phyloP scores from a whole-genome alignment of 305 asterid species.

The Lippia alba region DNA sequence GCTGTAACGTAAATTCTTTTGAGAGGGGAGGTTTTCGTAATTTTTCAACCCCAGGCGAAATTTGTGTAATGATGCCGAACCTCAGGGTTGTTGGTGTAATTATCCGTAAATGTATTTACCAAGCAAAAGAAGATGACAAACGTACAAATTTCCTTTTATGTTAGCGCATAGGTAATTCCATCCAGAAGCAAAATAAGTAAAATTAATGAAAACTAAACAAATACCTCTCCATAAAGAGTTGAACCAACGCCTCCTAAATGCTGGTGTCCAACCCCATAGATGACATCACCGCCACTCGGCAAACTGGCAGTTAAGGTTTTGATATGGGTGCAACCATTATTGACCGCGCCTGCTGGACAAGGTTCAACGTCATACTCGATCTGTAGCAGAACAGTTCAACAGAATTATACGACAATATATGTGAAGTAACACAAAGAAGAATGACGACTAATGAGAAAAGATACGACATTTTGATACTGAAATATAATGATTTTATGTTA shows the following conservation, averaged over 20 bases:
- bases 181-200: too few relatives aligned
- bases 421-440: conserved; percentile 5
- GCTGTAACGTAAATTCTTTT: too few relatives aligned
- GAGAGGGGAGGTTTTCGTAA: too few relatives aligned
- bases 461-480: neutral
- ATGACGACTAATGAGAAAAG: neutral
- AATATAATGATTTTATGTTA: neutral
- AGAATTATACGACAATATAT: neutral
- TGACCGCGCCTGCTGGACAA: conserved; percentile 40
- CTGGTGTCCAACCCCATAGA: conserved; percentile 74
- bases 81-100: too few relatives aligned
- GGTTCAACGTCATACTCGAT: conserved; percentile 63
- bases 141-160: neutral
- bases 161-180: neutral
- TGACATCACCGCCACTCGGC: conserved; percentile 71
- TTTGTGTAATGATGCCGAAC: too few relatives aligned
- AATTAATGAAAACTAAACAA: neutral
- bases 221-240: conserved; percentile 70
- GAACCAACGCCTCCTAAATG: conserved; percentile 73
- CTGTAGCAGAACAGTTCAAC: conserved; percentile 41
- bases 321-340: conserved; percentile 40
- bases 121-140: neutral
- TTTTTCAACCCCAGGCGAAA: too few relatives aligned
- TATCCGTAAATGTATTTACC: neutral
- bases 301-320: conserved; percentile 43